Base-by-base conservation (phyloP, 169 alveolate species). In the Besnoitia besnoiti region DNA sequence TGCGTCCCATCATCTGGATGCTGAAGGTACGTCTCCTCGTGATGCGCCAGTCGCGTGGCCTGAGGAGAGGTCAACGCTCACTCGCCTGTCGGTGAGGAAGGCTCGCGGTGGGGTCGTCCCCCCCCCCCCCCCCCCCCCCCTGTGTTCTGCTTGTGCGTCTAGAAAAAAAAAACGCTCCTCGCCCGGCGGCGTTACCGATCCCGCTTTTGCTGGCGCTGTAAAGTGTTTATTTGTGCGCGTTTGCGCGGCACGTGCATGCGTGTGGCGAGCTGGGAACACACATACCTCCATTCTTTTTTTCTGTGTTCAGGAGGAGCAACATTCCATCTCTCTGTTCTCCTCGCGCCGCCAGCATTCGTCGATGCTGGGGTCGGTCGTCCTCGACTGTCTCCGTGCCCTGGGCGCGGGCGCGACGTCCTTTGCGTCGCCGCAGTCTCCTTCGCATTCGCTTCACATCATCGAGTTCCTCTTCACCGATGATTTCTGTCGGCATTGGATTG, bases 1-100 rank as follows among this genome's bases (percentile, higher is more conserved):
- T 85, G 47, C 90, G 90, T 2, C 90, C 90, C 24, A 39, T 85
- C 55, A 55, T 85, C n/a, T 85, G 90, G 90, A 85, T 85, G 90
- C 90, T 85, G 24, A 85, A 85, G 79, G 90, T 85, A n/a, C n/a
- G n/a, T n/a, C n/a, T n/a, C n/a, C n/a, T n/a, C n/a, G n/a, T n/a
- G n/a, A n/a, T n/a, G n/a, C n/a, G n/a, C n/a, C n/a, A n/a, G n/a
- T n/a, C n/a, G n/a, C n/a, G n/a, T n/a, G n/a, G n/a, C n/a, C n/a
- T n/a, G n/a, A n/a, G n/a, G n/a, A n/a, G n/a, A n/a, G n/a, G n/a
- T n/a, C n/a, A n/a, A n/a, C n/a, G n/a, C n/a, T n/a, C n/a, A n/a
- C n/a, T n/a, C n/a, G n/a, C n/a, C n/a, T n/a, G n/a, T n/a, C n/a
- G n/a, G n/a, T n/a, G n/a, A n/a, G n/a, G n/a, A n/a, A n/a, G n/a